Percentiles rank a stretch among this genome's conserved stretches.
phyloP scores from a whole-genome alignment of 164 flowering plant genomes.

The Vitis rotundifolia region DNA sequence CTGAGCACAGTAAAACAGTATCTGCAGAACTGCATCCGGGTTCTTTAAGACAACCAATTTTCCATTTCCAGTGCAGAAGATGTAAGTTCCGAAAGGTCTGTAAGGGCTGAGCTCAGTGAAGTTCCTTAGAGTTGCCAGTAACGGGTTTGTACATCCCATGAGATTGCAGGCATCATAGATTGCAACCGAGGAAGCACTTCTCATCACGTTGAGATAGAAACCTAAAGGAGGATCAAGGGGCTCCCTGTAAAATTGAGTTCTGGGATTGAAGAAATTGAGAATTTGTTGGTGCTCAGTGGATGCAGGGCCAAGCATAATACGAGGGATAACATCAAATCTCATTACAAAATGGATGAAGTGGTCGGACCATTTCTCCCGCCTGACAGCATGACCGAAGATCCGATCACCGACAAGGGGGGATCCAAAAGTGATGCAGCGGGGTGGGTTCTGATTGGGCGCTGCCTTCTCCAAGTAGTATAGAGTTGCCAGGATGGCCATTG shows the following conservation, averaged over 20 bases:
- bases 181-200: constrained; percentile 46
- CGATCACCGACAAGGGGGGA: constrained; percentile 68
- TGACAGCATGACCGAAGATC: constrained; percentile 58
- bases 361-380: constrained; percentile 69
- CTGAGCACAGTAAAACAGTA: neutral
- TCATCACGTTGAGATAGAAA: constrained; percentile 44
- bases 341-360: constrained; percentile 57
- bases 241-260: constrained; percentile 11
- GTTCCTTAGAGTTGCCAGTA: constrained; percentile 46
- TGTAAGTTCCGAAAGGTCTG: constrained; percentile 68
- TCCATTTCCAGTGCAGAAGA: constrained; percentile 59
- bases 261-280: constrained; percentile 41
- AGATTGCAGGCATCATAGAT: constrained; percentile 59
- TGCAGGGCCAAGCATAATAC: constrained; percentile 58
- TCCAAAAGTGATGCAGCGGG: constrained; percentile 74
- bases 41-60: constrained; percentile 22
- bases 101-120: constrained; percentile 71
- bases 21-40: constrained; percentile 6
- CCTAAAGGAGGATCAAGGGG: constrained; percentile 2
- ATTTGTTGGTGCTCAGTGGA: constrained; percentile 29
- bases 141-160: constrained; percentile 57
- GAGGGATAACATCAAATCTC: constrained; percentile 68
- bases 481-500: constrained; percentile 66
- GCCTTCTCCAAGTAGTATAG: constrained; percentile 59
- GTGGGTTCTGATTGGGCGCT: constrained; percentile 6